Evolutionary conservation across 1,139 yeast species (phyloP).

Genomic region (Magnusiomyces suaveolens): DNA sequence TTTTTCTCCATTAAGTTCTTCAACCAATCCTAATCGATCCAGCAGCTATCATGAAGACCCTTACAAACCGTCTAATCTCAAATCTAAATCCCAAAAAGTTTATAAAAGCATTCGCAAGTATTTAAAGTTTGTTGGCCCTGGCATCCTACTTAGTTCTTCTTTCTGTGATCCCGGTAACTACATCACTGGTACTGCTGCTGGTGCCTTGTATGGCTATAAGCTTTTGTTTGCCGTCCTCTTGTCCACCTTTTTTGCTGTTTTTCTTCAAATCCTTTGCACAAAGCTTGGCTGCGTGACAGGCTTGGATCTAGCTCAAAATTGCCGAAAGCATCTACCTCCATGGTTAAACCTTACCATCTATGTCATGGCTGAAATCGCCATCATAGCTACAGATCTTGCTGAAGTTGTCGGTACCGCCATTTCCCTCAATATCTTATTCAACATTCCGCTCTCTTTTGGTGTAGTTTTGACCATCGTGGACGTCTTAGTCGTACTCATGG

Average conservation of each 20-base stretch:
- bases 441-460: slow-evolving; percentile 70
- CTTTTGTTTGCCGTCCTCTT: slow-evolving; percentile 56
- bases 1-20: too few species aligned
- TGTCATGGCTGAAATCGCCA: slow-evolving; percentile 68
- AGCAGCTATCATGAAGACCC: neutral
- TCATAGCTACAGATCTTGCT: slow-evolving; percentile 76
- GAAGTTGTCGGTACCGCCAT: slow-evolving; percentile 86
- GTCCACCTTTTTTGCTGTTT: slow-evolving; percentile 64
- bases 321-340: slow-evolving; percentile 51
- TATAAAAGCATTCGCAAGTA: slow-evolving; percentile 34
- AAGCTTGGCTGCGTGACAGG: slow-evolving; percentile 78
- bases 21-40: neutral
- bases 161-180: slow-evolving; percentile 85
- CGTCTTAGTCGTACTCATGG: slow-evolving; percentile 62
- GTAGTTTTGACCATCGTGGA: slow-evolving; percentile 63
- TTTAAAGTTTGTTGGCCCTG: slow-evolving; percentile 62
- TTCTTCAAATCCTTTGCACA: slow-evolving; percentile 61
- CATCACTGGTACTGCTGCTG: slow-evolving; percentile 70
- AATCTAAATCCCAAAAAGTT: neutral
- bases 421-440: slow-evolving; percentile 60
- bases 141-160: slow-evolving; percentile 66
- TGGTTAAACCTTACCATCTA: slow-evolving; percentile 52
- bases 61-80: neutral
- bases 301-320: slow-evolving; percentile 60
- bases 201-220: slow-evolving; percentile 56